Conservation (phyloP, 805 yeast species). For the Saturnispora gosingensis region DNA sequence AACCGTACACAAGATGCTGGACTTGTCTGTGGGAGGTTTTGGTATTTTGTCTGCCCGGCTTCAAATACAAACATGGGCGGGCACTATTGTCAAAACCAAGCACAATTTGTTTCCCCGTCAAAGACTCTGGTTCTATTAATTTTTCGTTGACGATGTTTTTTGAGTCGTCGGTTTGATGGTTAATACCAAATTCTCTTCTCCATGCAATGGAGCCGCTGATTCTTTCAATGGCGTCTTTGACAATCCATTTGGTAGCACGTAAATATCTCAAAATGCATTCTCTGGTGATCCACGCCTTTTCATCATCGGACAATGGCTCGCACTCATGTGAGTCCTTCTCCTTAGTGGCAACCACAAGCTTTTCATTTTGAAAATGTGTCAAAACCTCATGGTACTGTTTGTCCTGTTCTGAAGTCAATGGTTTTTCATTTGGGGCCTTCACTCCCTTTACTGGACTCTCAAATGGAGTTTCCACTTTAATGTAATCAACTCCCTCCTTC, state of each 20-base stretch:
- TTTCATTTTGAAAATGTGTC: conserved; percentile 48
- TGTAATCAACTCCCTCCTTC: conserved; percentile 12
- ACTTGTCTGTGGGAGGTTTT: conserved; percentile 84
- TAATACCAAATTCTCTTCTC: conserved; percentile 88
- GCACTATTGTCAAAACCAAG: conserved; percentile 84
- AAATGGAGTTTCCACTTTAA: conserved; percentile 40
- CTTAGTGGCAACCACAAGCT: conserved; percentile 37
- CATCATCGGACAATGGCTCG: conserved; percentile 36
- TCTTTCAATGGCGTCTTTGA: conserved; percentile 60
- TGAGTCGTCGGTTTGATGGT: conserved; percentile 35
- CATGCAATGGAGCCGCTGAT: conserved; percentile 73
- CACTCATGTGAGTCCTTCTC: conserved; percentile 36
- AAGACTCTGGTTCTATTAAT: conserved; percentile 57
- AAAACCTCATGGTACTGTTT: conserved; percentile 55
- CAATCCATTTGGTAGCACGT: conserved; percentile 89
- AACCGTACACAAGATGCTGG: conserved; percentile 89
- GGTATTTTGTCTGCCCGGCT: conserved; percentile 95
- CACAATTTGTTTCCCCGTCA: conserved; percentile 86
- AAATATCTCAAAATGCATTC: conserved; percentile 87
- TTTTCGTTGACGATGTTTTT: conserved; percentile 44
- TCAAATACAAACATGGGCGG: conserved; percentile 86
- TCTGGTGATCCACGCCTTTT: conserved; percentile 86
- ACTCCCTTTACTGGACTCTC: conserved; percentile 41
- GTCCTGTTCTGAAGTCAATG: conserved; percentile 46
- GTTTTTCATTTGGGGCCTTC: conserved; percentile 38